These are phyloP conservation scores for Heliamphora ciliata DNA, from an alignment of 179 eudicot genomes.

Conservation along the genomic window DNA sequence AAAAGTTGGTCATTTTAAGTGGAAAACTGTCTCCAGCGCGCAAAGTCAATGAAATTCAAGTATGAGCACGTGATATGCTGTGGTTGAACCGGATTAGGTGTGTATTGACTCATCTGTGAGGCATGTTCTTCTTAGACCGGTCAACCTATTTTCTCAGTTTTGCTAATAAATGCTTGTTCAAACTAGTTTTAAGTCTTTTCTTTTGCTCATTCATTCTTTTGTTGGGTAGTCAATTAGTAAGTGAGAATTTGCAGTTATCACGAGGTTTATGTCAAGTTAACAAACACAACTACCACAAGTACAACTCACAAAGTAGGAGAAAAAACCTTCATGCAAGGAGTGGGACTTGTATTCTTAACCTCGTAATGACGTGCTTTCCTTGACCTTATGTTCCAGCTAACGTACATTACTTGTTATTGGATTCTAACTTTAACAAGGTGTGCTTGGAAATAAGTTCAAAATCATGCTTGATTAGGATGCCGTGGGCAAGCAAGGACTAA, in stretches of 20 bases:
- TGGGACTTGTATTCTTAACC: too few relatives aligned
- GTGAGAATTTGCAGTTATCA: too few relatives aligned
- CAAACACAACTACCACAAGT: too few relatives aligned
- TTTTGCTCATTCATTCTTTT: too few relatives aligned
- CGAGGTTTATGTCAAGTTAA: too few relatives aligned
- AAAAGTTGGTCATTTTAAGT: conserved; percentile 82
- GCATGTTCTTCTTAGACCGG: conserved; percentile 71
- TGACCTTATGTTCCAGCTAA: neutral
- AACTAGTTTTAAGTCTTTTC: too few relatives aligned
- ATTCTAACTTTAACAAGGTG: conserved; percentile 39
- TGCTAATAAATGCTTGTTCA: neutral
- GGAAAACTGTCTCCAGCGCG: conserved; percentile 79
- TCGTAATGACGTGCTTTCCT: too few relatives aligned
- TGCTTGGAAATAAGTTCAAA: conserved; percentile 68
- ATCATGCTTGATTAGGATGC: conserved; percentile 82
- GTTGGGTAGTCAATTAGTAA: too few relatives aligned
- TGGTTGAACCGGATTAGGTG: conserved; percentile 66
- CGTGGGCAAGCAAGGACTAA: conserved; percentile 61
- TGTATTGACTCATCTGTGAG: conserved; percentile 69
- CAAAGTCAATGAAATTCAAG: conserved; percentile 77
- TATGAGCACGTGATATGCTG: conserved; percentile 81
- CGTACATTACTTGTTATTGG: neutral
- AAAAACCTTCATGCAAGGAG: too few relatives aligned
- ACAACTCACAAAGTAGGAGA: too few relatives aligned
- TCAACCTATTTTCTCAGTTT: neutral